These are phyloP conservation scores for Thalassia testudinum DNA, from an alignment of 116 monocot species.

Conservation along the genomic window DNA sequence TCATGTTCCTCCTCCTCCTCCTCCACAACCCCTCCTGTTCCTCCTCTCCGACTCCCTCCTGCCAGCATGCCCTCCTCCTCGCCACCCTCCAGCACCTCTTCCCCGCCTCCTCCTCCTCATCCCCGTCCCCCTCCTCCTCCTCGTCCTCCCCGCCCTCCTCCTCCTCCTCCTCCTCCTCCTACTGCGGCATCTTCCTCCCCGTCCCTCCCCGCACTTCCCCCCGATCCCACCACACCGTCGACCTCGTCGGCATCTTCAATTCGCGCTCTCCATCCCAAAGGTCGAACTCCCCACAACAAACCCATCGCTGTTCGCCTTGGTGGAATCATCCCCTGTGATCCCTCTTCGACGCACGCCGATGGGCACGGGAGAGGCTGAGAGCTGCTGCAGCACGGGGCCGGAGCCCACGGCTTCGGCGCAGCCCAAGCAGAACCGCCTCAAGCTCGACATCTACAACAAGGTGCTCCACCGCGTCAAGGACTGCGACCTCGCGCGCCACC, in stretches of 20 bases:
- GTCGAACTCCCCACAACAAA: not conserved
- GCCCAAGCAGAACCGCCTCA: conserved; percentile 33
- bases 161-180: not conserved
- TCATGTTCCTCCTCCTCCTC: too few relatives aligned
- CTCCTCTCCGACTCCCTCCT: not conserved
- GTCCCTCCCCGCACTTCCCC: not conserved
- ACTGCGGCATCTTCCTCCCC: not conserved
- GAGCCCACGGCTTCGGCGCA: conserved; percentile 13
- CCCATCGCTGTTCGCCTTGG: not conserved
- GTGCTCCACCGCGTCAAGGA: conserved; percentile 54
- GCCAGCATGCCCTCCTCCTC: not conserved
- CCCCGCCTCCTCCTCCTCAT: not conserved
- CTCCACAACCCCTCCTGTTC: not conserved
- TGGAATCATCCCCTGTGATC: not conserved
- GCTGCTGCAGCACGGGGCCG: conserved; percentile 34
- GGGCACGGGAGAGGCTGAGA: conserved; percentile 43
- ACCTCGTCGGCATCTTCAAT: not conserved
- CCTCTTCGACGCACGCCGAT: conserved; percentile 22
- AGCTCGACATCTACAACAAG: conserved; percentile 68
- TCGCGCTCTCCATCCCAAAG: not conserved
- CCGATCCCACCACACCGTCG: not conserved
- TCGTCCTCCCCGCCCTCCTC: not conserved
- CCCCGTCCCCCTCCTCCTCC: too few relatives aligned
- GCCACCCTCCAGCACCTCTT: not conserved
- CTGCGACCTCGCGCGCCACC: conserved; percentile 13